phyloP scores from a whole-genome alignment of 2,329 filamentous ascomycete species.

The Calonectria pseudoturangicola region DNA sequence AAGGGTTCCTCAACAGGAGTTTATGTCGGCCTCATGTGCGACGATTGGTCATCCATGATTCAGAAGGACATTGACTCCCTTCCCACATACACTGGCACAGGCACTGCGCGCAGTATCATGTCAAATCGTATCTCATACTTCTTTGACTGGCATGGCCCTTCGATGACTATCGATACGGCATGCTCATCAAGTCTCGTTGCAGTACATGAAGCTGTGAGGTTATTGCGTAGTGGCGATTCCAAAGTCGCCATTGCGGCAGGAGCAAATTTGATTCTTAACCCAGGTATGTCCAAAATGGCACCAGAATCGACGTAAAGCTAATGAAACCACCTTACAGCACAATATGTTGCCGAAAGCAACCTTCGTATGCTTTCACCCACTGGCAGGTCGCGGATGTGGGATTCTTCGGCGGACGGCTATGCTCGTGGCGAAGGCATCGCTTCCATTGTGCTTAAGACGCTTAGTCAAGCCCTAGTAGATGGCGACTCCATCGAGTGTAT shows the following conservation, averaged over 20 bases:
- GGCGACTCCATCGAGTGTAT: slow-evolving; percentile 6
- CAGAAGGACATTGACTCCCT: no score
- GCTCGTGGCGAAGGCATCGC: slow-evolving; percentile 10
- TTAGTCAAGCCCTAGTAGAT: not conserved
- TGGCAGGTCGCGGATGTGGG: slow-evolving; percentile 1
- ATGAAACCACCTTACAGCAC: no score
- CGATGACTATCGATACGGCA: slow-evolving; percentile 69
- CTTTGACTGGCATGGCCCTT: slow-evolving; percentile 71
- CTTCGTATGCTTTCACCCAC: not conserved
- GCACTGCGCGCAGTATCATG: slow-evolving; percentile 59
- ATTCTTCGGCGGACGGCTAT: not conserved
- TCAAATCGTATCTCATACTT: slow-evolving; percentile 71
- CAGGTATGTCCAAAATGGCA: not conserved
- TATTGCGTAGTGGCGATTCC: not conserved
- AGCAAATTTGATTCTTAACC: not conserved
- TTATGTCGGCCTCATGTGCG: slow-evolving; percentile 4
- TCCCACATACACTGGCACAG: not conserved
- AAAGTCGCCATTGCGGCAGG: not conserved
- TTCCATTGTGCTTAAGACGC: not conserved
- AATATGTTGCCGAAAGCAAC: not conserved
- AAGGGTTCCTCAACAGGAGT: slow-evolving; percentile 3
- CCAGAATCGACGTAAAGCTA: no score
- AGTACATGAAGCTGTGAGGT: slow-evolving; percentile 62
- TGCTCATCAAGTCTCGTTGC: slow-evolving; percentile 69
- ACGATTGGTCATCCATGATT: slow-evolving; percentile 5